Conservation (phyloP, 768 basidiomycete genomes). For the Mycena venus region DNA sequence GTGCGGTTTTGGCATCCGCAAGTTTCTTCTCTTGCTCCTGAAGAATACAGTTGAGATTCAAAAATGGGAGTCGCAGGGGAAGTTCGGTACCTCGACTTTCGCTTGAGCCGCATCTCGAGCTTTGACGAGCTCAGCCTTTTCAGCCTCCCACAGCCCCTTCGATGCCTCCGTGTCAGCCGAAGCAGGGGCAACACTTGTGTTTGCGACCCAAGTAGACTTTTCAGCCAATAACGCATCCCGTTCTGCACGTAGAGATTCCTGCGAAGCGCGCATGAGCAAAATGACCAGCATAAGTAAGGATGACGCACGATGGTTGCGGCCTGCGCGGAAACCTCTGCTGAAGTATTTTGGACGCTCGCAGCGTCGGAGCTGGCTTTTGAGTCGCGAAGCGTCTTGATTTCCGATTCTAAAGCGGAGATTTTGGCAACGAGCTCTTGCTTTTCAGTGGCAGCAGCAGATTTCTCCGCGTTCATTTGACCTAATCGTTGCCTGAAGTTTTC, state of each 20-base stretch:
- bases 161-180: conserved; percentile 44
- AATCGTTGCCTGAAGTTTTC: conserved; percentile 44
- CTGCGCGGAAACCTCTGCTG: conserved; percentile 46
- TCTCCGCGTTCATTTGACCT: conserved; percentile 52
- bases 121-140: conserved; percentile 70
- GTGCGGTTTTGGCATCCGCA: conserved; percentile 54
- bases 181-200: conserved; percentile 41
- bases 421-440: conserved; percentile 55
- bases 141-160: conserved; percentile 65
- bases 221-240: conserved; percentile 73
- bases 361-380: conserved; percentile 36
- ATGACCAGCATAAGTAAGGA: background rate
- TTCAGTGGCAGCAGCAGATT: conserved; percentile 51
- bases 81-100: conserved; percentile 64
- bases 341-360: conserved; percentile 33
- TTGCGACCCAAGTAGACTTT: conserved; percentile 60
- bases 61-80: background rate
- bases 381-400: conserved; percentile 48
- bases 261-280: conserved; percentile 2
- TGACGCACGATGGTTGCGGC: conserved; percentile 53
- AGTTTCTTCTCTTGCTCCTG: conserved; percentile 58
- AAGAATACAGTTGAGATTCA: conserved; percentile 10
- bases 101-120: conserved; percentile 72
- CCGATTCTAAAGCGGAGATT: conserved; percentile 52
- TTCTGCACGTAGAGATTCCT: conserved; percentile 71